Evolutionary conservation across 495 filamentous ascomycete genomes (phyloP).

Genomic region (Polyplosphaeria fusca): DNA sequence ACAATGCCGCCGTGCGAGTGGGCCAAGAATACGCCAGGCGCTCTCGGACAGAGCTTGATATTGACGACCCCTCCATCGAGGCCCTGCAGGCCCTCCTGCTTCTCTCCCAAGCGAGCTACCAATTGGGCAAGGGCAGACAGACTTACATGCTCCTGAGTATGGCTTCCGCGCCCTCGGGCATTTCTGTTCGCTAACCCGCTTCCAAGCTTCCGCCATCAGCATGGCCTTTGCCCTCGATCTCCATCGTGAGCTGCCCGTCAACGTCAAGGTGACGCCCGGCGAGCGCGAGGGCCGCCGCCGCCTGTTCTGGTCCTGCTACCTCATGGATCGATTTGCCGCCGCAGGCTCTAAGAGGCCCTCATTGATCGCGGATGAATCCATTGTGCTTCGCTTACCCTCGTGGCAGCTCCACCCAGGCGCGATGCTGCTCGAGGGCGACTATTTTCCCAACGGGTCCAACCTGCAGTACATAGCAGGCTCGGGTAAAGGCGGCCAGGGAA

Average conservation of each 20-base stretch:
- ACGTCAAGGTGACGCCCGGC: constrained; percentile 52
- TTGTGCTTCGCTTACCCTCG: constrained; percentile 67
- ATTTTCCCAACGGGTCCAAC: constrained; percentile 71
- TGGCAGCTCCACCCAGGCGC: constrained; percentile 56
- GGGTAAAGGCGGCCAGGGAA: constrained; percentile 65
- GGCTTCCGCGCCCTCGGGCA: constrained; percentile 30
- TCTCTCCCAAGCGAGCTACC: constrained; percentile 71
- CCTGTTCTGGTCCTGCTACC: constrained; percentile 80
- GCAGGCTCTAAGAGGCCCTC: constrained; percentile 77
- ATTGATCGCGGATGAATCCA: constrained; percentile 69
- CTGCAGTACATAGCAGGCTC: constrained; percentile 63
- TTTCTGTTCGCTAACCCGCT: constrained; percentile 15
- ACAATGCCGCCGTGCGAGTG: constrained; percentile 54
- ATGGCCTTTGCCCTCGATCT: constrained; percentile 78
- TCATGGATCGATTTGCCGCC: constrained; percentile 74
- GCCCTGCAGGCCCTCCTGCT: constrained; percentile 70
- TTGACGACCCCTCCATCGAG: constrained; percentile 75
- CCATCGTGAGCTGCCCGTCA: constrained; percentile 63
- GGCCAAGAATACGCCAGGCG: constrained; percentile 67
- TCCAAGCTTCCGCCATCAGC: constrained; percentile 67
- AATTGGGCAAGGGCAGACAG: constrained; percentile 75
- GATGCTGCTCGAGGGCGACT: constrained; percentile 65
- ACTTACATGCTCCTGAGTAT: constrained; percentile 80
- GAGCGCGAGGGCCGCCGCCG: constrained; percentile 72
- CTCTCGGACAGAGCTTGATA: constrained; percentile 66